Base-by-base conservation (phyloP, 2,329 filamentous ascomycete species). In the Sporothrix curviconia region DNA sequence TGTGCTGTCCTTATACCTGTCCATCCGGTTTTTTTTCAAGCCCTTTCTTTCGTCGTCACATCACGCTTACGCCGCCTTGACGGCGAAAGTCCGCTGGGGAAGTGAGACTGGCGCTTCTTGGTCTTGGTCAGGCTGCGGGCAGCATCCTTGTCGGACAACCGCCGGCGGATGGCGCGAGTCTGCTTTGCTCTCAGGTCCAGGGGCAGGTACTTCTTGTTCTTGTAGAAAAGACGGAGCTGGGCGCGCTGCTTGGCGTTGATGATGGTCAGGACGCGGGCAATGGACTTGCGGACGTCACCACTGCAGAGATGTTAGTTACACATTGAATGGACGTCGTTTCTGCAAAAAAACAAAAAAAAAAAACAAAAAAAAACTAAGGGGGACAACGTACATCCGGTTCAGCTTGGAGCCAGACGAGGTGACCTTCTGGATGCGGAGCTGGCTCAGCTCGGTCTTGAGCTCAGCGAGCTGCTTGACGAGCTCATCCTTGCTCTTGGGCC, bases 221-320 rank as follows among this genome's bases (percentile, higher is more conserved):
- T 95, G 87, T 99, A 99, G 89, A 97, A 97, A 68, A 97, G 84
- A 71, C 92, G 91, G 72, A 99, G 90, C 82, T 97, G 92, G 68
- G 90, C 83, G 77, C 95, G 89, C 84, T 99, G 94, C 86, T 95
- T 97, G 79, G 91, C 88, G 85, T 97, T 99, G 87, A 99, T 96
- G 82, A 99, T 85, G 78, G 94, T 99, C 71, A 99, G 87, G 79
- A 96, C 90, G 74, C 92, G 92, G 74, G 94, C 95, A 79, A 99
- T 96, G 67, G 92, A 96, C 86, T 99, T 99, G 84, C 94, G 92
- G 76, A 99, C 84, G 78, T 99, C 95, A 83, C 96, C 90, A 80
- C 92, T 96, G 70, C n/a, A n/a, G 68, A 30, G 37, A 64, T 60
- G 59, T 60, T 57, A 64, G 63, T n/a, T n/a, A n/a, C n/a, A n/a